Base-by-base conservation (phyloP, 2,329 filamentous ascomycete species). In the Aurifilum marmelostoma region DNA sequence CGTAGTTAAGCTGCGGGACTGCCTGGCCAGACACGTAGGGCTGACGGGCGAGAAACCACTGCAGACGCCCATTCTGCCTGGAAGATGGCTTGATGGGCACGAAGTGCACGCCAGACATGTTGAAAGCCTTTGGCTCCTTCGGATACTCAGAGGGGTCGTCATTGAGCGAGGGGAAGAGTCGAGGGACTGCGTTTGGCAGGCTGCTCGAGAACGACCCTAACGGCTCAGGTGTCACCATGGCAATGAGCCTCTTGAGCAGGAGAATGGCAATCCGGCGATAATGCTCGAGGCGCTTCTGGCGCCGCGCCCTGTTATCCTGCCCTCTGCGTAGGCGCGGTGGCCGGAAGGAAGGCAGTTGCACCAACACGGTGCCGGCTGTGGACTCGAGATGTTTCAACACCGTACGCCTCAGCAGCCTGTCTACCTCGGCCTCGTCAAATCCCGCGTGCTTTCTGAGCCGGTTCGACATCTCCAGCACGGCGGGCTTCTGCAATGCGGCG, bases 401-500 rank as follows among this genome's bases (percentile, higher is more conserved):
- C 56, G 83, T 81, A 43, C 79, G 77, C 21, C 79, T 67, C n/a
- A 93, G 81, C 8, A 91, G 79, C 9, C 82, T 75, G 27, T 87
- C 80, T 0, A 88, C 89, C 68, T 87, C 80, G 1, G 80, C 79
- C 47, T 87, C 86, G 63, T 87, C 80, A 1, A 77, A 73, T 3
- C 78, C 73, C 0, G 81, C 79, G 8, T 81, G 83, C 16, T 73
- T 74, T 60, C 84, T 82, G 39, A 87, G 85, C 41, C 83, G 83
- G 21, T 81, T 76, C 0, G 90, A 83, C 64, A 97, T 80, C 0
- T 80, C 79, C 1, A 95, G 79, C 6, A 97, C 83, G 0, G 88
- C 83, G 0, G 85, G 81, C 67, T 89, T 88, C 71, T 87, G 87
- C 2, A 98, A 80, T 0, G 94, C 93, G 12, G 77, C 77, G 0